Conservation (phyloP, 305 asterid genomes). For the Fraxinus floribunda region DNA sequence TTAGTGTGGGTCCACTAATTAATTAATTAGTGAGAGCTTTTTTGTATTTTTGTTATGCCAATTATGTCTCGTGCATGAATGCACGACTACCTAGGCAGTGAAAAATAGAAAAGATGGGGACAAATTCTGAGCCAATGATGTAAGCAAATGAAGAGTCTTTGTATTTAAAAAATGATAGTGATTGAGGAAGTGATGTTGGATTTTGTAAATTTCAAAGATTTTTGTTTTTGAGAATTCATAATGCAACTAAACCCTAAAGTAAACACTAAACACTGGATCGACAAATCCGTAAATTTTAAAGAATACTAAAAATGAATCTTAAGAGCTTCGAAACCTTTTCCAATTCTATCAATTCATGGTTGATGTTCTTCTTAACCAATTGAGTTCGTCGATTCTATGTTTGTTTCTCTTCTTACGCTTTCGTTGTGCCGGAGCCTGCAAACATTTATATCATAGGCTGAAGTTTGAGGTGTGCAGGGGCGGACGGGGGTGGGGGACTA, state of each 20-base stretch:
- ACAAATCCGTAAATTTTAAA: too few relatives aligned
- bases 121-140: constrained; percentile 50
- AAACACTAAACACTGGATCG: background rate
- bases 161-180: constrained; percentile 37
- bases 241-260: too few relatives aligned
- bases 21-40: too few relatives aligned
- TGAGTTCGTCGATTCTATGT: background rate
- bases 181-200: constrained; percentile 37
- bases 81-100: constrained; percentile 35
- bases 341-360: background rate
- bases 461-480: constrained; percentile 17
- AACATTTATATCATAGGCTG: background rate
- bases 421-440: background rate
- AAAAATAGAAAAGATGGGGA: constrained; percentile 30
- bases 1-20: too few relatives aligned
- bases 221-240: background rate
- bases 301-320: background rate
- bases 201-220: constrained; percentile 26
- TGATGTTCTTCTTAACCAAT: background rate
- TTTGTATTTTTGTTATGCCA: too few relatives aligned
- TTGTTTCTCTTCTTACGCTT: background rate
- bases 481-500: constrained; percentile 24
- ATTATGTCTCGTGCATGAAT: constrained; percentile 40
- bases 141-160: constrained; percentile 24
- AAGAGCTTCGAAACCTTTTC: background rate